Percentiles rank a stretch among this genome's conserved stretches.
phyloP scores from a whole-genome alignment of 1,139 yeast genomes.

The Candida smagusa region DNA sequence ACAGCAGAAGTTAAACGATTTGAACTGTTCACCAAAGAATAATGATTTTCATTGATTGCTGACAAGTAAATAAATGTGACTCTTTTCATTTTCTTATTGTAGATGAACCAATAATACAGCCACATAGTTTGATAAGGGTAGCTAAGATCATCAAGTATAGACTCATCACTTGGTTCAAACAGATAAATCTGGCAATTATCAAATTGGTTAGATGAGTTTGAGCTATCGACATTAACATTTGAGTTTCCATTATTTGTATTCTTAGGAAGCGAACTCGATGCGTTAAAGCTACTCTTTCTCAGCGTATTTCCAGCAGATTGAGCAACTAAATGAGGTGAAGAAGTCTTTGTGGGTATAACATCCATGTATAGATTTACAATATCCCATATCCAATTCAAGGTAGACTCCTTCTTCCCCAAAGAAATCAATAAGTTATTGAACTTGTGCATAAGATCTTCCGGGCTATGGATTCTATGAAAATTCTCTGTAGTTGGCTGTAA shows the following conservation, averaged over 20 bases:
- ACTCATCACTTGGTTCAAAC: slow-evolving; percentile 76
- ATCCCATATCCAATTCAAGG: slow-evolving; percentile 78
- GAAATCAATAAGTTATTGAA: slow-evolving; percentile 80
- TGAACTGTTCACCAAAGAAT: slow-evolving; percentile 28
- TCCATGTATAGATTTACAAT: slow-evolving; percentile 82
- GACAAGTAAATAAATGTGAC: slow-evolving; percentile 75
- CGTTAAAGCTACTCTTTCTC: slow-evolving; percentile 25
- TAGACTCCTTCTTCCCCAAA: slow-evolving; percentile 60
- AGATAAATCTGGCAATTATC: slow-evolving; percentile 75
- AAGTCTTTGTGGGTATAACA: slow-evolving; percentile 37
- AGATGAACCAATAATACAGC: slow-evolving; percentile 91
- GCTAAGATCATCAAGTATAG: slow-evolving; percentile 61
- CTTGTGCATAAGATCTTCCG: slow-evolving; percentile 62
- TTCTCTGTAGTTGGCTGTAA: slow-evolving; percentile 84
- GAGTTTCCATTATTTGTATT: slow-evolving; percentile 1
- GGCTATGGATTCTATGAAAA: slow-evolving; percentile 37
- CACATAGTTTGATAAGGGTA: slow-evolving; percentile 78
- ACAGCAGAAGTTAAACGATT: slow-evolving; percentile 10
- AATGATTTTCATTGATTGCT: slow-evolving; percentile 43
- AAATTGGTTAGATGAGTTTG: slow-evolving; percentile 5
- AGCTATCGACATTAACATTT: not conserved
- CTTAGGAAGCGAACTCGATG: slow-evolving; percentile 10
- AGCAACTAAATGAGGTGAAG: slow-evolving; percentile 18
- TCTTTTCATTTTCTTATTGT: slow-evolving; percentile 85
- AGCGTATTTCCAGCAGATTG: slow-evolving; percentile 16